These are phyloP conservation scores for Phalaenopsis aphrodite DNA, from an alignment of 106 monocot species.

Conservation along the genomic window DNA sequence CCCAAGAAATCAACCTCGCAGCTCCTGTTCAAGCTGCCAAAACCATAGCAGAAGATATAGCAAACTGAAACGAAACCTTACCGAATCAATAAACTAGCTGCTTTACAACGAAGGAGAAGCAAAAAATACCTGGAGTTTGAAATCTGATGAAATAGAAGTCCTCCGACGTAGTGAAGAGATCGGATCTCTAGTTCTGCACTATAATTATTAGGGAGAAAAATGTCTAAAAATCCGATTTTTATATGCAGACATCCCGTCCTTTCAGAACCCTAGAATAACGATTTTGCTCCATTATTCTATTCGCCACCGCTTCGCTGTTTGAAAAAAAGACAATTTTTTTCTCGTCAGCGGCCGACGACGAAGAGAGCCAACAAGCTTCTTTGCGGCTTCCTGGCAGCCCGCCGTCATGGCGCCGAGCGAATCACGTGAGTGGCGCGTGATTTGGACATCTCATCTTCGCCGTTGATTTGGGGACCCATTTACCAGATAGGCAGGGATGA, in stretches of 20 bases:
- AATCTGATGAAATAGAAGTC: not conserved
- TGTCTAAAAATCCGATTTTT: not conserved
- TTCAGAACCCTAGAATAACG: conserved; percentile 10
- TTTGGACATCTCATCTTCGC: not conserved
- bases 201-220: not conserved
- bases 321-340: conserved; percentile 5
- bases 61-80: not conserved
- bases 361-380: not conserved
- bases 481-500: not conserved
- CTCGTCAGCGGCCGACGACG: conserved; percentile 4
- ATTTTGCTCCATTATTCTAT: conserved; percentile 6
- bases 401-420: not conserved
- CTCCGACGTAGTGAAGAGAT: not conserved
- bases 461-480: not conserved
- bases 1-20: conserved; percentile 4
- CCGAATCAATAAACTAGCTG: not conserved
- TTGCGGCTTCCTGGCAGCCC: conserved; percentile 2
- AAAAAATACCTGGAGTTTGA: not conserved
- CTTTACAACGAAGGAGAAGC: not conserved
- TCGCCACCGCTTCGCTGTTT: not conserved
- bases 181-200: conserved; percentile 1
- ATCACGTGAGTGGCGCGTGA: conserved; percentile 4
- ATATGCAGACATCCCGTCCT: conserved; percentile 8
- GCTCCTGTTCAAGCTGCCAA: conserved; percentile 6
- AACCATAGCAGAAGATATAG: not conserved